A percentile compares a stretch with the other conserved stretches of the same genome.
Conservation (phyloP, 208 protist species). For the Trypanosomatidae sp. region DNA sequence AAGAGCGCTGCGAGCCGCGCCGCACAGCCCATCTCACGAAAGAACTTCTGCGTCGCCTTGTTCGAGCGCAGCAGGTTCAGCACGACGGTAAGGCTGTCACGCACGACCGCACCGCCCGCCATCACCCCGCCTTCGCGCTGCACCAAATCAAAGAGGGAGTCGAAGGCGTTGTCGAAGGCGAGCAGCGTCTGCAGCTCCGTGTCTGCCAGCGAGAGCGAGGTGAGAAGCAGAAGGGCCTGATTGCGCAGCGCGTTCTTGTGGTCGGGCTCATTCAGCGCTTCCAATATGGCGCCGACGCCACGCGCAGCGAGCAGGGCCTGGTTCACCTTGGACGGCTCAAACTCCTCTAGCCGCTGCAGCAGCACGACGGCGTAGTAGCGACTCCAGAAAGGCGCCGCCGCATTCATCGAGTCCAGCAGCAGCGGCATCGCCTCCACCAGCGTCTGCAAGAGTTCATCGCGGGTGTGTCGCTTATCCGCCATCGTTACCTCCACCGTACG, state of each 20-base stretch:
- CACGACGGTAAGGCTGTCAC: conserved; percentile 72
- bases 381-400: conserved; percentile 35
- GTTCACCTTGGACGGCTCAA: conserved; percentile 49
- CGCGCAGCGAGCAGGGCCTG: conserved; percentile 57
- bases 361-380: conserved; percentile 65
- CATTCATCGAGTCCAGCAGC: conserved; percentile 42
- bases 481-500: conserved; percentile 14
- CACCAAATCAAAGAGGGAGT: conserved; percentile 66
- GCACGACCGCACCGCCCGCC: conserved; percentile 53
- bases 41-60: conserved; percentile 81
- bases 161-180: conserved; percentile 81
- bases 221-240: conserved; percentile 62
- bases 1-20: conserved; percentile 52
- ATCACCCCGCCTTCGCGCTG: conserved; percentile 53
- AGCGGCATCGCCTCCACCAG: conserved; percentile 50
- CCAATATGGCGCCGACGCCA: conserved; percentile 52
- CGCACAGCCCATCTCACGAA: conserved; percentile 77
- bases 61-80: conserved; percentile 86
- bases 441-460: conserved; percentile 50
- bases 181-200: conserved; percentile 80
- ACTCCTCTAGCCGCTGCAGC: conserved; percentile 67
- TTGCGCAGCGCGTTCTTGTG: conserved; percentile 43
- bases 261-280: conserved; percentile 53
- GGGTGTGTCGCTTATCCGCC: conserved; percentile 45
- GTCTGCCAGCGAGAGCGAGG: conserved; percentile 61